Base-by-base conservation (phyloP, 2,329 filamentous ascomycete genomes). In the Chaetomiaceae sp. region DNA sequence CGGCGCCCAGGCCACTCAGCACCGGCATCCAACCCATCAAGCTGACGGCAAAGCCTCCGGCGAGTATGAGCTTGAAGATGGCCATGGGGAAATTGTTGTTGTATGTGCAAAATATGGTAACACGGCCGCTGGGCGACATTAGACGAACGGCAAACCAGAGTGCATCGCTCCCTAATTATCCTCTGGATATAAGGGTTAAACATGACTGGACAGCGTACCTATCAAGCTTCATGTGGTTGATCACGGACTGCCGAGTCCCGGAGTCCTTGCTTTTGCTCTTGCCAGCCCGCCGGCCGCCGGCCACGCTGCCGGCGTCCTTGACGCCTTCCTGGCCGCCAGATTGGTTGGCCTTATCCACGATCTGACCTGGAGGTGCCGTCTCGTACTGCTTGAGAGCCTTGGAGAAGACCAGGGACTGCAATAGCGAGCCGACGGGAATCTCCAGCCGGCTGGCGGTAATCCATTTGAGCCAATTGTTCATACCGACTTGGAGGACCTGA, bases 181-280 rank as follows among this genome's bases (percentile, higher is more conserved):
- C n/a, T n/a, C n/a, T n/a, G n/a, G n/a, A n/a, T n/a, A n/a, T n/a
- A n/a, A n/a, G n/a, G n/a, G n/a, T n/a, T n/a, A n/a, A n/a, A n/a
- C n/a, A 20, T 7, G n/a, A 29, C 32, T 18, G 40, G 22, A 20
- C 12, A 39, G 48, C 54, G 29, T 54, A 62, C 55, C 60, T 62
- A 47, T 66, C 63, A 22, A 65, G 54, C 43, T 65, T 65, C 58
- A 65, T 64, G 52, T 65, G 63, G 48, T 65, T 65, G 36, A 65
- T 60, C 18, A 65, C 61, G 3, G 62, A 63, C 45, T 65, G 63
- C 10, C 62, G 59, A 10, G 60, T 55, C 27, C 62, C 59, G 4
- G 18, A 51, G 42, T 39, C 56, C 49, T 50, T 55, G 47, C 35
- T 22, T 45, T 49, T 49, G n/a, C n/a, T n/a, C 29, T 32, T 32